Percentiles rank a stretch among this genome's conserved stretches.
These are phyloP conservation scores for Coemansia asiatica DNA, from an alignment of 192 early-diverging fungal genomes.

Conservation along the genomic window DNA sequence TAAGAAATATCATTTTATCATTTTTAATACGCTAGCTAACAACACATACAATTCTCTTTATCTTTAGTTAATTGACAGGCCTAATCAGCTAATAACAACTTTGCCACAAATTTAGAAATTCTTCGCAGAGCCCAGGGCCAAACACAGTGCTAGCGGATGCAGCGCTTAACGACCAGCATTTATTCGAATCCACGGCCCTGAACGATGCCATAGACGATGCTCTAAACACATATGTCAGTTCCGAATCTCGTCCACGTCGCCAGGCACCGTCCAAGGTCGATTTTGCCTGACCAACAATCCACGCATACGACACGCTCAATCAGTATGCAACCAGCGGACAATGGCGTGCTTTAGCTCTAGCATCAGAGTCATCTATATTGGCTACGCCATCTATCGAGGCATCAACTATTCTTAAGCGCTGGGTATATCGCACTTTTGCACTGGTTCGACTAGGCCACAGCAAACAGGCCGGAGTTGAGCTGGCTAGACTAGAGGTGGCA, in stretches of 20 bases:
- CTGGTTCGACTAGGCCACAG: conserved; percentile 12
- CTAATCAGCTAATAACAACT: not conserved
- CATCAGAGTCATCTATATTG: conserved; percentile 23
- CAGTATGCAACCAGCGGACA: conserved; percentile 35
- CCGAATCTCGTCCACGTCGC: conserved; percentile 35
- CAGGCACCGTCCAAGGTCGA: conserved; percentile 14
- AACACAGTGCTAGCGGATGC: not conserved
- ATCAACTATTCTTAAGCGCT: conserved; percentile 18
- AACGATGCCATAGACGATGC: conserved; percentile 33
- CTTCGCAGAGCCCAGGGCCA: not conserved
- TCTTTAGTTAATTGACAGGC: not conserved
- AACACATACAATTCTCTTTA: too few relatives aligned
- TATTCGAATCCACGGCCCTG: conserved; percentile 37
- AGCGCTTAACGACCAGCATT: conserved; percentile 25
- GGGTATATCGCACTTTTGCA: conserved; percentile 40
- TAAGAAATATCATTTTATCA: conserved; percentile 4
- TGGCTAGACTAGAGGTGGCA: conserved; percentile 19
- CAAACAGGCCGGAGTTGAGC: conserved; percentile 20
- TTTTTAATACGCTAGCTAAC: too few relatives aligned
- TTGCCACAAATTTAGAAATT: not conserved
- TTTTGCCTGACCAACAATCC: conserved; percentile 14
- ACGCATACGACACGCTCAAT: conserved; percentile 42
- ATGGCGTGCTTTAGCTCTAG: conserved; percentile 45
- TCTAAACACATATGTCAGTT: conserved; percentile 17
- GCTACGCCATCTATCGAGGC: conserved; percentile 9